A percentile compares a stretch with the other conserved stretches of the same genome.
Evolutionary conservation across 2,329 filamentous ascomycete species (phyloP).

Genomic region (Akanthomyces uredinophilus): DNA sequence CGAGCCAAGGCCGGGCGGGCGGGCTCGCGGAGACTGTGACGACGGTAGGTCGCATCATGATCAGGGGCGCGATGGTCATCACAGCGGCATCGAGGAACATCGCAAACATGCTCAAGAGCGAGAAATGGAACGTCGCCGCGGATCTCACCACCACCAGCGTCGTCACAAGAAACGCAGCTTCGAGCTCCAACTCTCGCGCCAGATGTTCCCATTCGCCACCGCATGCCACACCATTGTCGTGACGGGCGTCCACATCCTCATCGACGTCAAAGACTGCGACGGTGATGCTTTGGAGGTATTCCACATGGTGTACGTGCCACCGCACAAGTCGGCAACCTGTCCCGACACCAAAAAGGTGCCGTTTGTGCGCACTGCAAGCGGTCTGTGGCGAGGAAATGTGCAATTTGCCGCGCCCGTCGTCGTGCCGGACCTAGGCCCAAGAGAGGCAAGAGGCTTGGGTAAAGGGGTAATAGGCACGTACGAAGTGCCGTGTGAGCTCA

Average conservation of each 20-base stretch:
- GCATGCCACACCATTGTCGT: background rate
- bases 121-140: background rate
- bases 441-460: background rate
- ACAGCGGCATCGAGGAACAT: background rate
- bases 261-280: conserved; percentile 5
- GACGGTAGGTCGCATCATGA: background rate
- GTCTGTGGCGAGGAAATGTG: conserved; percentile 3
- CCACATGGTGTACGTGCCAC: conserved; percentile 3
- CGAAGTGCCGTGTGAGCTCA: background rate
- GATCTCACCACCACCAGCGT: background rate
- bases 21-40: background rate
- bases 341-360: conserved; percentile 6
- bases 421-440: background rate
- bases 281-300: background rate
- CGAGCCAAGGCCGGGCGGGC: background rate
- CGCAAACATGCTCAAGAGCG: background rate
- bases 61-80: no score
- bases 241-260: background rate
- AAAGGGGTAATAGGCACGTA: background rate
- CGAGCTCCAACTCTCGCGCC: background rate
- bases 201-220: conserved; percentile 10
- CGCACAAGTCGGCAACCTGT: background rate
- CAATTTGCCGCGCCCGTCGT: background rate
- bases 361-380: conserved; percentile 3
- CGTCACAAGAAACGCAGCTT: conserved; percentile 1